phyloP scores from a whole-genome alignment of 2,329 filamentous ascomycete genomes.

The Fusarium sp. region DNA sequence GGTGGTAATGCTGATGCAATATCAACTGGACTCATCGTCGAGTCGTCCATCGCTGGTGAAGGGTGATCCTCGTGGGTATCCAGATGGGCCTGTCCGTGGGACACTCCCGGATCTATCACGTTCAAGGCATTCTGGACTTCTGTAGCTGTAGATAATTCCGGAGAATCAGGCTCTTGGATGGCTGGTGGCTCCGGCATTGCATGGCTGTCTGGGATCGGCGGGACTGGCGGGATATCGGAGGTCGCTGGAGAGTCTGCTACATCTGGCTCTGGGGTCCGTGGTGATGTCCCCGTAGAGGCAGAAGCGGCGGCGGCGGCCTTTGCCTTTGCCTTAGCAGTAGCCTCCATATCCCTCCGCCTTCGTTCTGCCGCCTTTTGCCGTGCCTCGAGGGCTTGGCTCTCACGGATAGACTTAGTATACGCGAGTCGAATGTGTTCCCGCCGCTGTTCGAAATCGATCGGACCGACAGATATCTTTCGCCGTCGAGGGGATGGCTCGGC shows the following conservation, averaged over 20 bases:
- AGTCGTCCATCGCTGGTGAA: constrained; percentile 37
- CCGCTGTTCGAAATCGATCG: constrained; percentile 86
- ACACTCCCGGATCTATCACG: constrained; percentile 22
- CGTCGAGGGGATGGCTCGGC: constrained; percentile 56
- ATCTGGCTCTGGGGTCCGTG: constrained; percentile 33
- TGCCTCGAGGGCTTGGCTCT: constrained; percentile 73
- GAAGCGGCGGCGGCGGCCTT: constrained; percentile 39
- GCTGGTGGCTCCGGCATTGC: constrained; percentile 7
- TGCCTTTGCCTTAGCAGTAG: constrained; percentile 57
- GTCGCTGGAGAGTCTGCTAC: constrained; percentile 18
- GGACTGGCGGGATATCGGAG: constrained; percentile 40
- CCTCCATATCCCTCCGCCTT: constrained; percentile 64
- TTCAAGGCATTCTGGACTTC: constrained; percentile 34
- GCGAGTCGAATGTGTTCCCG: constrained; percentile 86
- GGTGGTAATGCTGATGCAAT: constrained; percentile 42
- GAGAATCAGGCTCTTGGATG: constrained; percentile 5
- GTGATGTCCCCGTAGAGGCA: constrained; percentile 31
- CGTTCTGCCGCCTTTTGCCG: constrained; percentile 65
- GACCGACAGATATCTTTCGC: constrained; percentile 73
- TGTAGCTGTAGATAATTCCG: constrained; percentile 5
- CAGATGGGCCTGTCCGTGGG: constrained; percentile 17
- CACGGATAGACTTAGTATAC: constrained; percentile 85
- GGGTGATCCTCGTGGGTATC: constrained; percentile 21
- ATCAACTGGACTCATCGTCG: constrained; percentile 38
- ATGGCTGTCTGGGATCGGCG: constrained; percentile 33